Evolutionary conservation across 805 yeast species (phyloP).

Genomic region (Schizosaccharomyces osmophilus): DNA sequence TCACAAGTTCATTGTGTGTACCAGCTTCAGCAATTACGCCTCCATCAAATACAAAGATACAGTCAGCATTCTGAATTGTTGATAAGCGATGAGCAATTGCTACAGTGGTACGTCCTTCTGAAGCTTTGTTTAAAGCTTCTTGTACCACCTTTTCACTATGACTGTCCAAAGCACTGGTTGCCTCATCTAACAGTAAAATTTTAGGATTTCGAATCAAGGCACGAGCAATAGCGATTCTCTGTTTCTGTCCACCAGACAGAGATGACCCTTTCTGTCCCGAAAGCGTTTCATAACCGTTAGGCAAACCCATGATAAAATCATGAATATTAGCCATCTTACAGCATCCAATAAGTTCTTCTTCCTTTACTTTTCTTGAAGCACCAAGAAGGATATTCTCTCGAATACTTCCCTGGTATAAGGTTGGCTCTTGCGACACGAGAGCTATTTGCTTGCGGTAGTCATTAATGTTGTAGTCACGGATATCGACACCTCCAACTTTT

Average conservation of each 20-base stretch:
- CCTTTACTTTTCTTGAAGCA: conserved; percentile 12
- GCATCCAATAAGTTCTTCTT: conserved; percentile 19
- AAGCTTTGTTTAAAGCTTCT: conserved; percentile 32
- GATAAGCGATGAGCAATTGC: conserved; percentile 56
- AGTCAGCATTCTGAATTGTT: conserved; percentile 29
- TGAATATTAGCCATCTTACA: conserved; percentile 28
- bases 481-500: conserved; percentile 21
- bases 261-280: conserved; percentile 26
- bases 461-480: conserved; percentile 25
- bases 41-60: conserved; percentile 26
- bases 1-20: conserved; percentile 20
- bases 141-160: conserved; percentile 48
- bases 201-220: conserved; percentile 34
- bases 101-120: conserved; percentile 38
- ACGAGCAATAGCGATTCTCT: conserved; percentile 37
- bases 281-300: conserved; percentile 27
- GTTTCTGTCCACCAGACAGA: conserved; percentile 47
- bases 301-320: conserved; percentile 25
- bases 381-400: conserved; percentile 41
- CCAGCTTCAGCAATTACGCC: conserved; percentile 35
- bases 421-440: conserved; percentile 34
- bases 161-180: conserved; percentile 28
- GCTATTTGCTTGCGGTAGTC: conserved; percentile 29
- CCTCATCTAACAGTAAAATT: conserved; percentile 32
- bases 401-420: conserved; percentile 53